These are phyloP conservation scores for Pecoramyces ruminantium DNA, from an alignment of 192 early-diverging fungal genomes.

Conservation along the genomic window DNA sequence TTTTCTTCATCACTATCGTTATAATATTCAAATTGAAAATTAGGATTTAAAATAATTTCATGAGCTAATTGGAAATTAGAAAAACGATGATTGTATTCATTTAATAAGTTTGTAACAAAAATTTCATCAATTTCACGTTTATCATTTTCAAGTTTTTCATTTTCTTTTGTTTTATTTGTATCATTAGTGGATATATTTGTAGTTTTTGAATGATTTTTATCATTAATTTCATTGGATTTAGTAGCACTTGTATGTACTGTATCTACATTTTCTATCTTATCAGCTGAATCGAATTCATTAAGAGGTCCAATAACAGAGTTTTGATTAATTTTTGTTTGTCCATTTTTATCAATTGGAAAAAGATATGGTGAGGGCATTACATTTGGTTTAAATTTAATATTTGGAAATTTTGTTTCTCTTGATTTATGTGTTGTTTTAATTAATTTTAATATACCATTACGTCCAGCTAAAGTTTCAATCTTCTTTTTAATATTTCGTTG, in stretches of 20 bases:
- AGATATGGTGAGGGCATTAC: background rate
- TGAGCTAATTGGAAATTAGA: background rate
- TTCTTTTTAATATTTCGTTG: background rate
- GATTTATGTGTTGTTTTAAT: background rate
- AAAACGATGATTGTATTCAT: background rate
- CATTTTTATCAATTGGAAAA: background rate
- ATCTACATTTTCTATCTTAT: background rate
- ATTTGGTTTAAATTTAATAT: background rate
- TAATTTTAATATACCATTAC: background rate
- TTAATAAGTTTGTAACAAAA: background rate
- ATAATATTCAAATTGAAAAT: background rate
- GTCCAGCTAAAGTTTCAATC: background rate
- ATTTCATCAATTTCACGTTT: background rate
- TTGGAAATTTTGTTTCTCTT: background rate
- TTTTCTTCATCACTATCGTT: background rate
- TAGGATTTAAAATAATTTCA: background rate
- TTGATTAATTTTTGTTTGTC: background rate
- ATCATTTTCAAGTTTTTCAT: background rate
- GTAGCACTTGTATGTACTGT: background rate
- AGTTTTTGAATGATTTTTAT: background rate
- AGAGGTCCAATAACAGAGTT: background rate
- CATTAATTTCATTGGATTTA: background rate
- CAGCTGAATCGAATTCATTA: background rate
- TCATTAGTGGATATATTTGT: too few species aligned
- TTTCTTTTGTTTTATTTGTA: background rate